These are phyloP conservation scores for Colletotrichum somersetense DNA, from an alignment of 2,329 filamentous ascomycete genomes.

Conservation along the genomic window DNA sequence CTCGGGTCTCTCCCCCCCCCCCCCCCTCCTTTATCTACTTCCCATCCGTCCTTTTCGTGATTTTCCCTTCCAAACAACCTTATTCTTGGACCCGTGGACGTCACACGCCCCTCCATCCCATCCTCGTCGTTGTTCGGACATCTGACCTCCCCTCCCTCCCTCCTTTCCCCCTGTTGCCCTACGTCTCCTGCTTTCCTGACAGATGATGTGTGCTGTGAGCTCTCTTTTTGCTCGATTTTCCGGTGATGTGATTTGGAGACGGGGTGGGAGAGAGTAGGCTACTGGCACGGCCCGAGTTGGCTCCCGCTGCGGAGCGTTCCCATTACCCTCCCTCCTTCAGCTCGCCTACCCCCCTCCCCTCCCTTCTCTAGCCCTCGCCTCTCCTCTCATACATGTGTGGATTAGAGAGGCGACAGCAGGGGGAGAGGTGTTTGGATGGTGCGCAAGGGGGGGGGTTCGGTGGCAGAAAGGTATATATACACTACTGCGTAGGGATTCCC, in stretches of 20 bases:
- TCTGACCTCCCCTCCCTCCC: background rate
- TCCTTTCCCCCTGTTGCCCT: background rate
- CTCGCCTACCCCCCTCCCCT: background rate
- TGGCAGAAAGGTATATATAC: background rate
- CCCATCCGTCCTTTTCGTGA: background rate
- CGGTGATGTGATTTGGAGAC: background rate
- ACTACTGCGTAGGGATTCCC: background rate
- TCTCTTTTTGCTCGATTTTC: background rate
- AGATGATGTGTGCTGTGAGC: conserved; percentile 10
- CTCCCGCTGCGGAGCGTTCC: conserved; percentile 12
- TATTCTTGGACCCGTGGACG: background rate
- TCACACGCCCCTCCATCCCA: conserved; percentile 29
- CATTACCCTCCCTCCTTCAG: no score
- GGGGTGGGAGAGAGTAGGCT: background rate
- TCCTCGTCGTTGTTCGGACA: background rate
- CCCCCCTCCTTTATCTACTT: background rate
- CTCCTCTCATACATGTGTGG: background rate
- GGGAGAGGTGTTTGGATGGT: background rate
- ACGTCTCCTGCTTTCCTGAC: conserved; percentile 14
- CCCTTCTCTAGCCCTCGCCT: background rate
- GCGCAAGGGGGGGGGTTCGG: background rate
- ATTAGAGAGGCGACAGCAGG: background rate
- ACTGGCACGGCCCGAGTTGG: conserved; percentile 18
- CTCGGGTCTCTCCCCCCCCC: background rate
- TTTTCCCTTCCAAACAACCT: background rate